Conservation (phyloP, 192 early-diverging fungal species). For the Linnemannia zychae region DNA sequence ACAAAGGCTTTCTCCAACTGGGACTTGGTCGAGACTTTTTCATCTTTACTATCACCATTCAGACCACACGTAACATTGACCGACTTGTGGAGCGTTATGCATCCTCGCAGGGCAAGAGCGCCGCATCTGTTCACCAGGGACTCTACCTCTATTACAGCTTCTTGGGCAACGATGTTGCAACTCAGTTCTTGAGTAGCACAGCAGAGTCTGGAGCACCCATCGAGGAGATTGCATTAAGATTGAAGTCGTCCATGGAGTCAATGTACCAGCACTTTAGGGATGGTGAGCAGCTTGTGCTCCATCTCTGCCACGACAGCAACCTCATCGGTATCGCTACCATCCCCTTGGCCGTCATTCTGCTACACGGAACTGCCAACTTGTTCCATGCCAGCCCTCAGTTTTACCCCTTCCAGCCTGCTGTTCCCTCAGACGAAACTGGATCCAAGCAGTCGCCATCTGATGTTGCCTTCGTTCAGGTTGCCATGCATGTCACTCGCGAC, state of each 20-base stretch:
- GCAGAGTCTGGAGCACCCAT: slow-evolving; percentile 31
- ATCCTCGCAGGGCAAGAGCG: slow-evolving; percentile 7
- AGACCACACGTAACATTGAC: slow-evolving; percentile 35
- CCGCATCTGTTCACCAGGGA: slow-evolving; percentile 26
- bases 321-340: slow-evolving; percentile 59
- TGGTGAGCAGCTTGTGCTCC: slow-evolving; percentile 51
- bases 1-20: slow-evolving; percentile 51
- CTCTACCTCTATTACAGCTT: slow-evolving; percentile 55
- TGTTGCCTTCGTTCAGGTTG: slow-evolving; percentile 36
- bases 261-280: slow-evolving; percentile 56
- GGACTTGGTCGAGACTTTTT: slow-evolving; percentile 49
- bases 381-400: slow-evolving; percentile 53
- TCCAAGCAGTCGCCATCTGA: slow-evolving; percentile 22
- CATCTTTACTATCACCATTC: slow-evolving; percentile 56
- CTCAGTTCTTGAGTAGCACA: slow-evolving; percentile 33
- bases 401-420: slow-evolving; percentile 36
- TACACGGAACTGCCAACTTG: slow-evolving; percentile 52
- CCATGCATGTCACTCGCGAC: slow-evolving; percentile 55
- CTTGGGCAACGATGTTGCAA: slow-evolving; percentile 48
- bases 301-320: slow-evolving; percentile 57
- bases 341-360: slow-evolving; percentile 53
- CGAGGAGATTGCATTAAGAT: slow-evolving; percentile 49
- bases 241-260: slow-evolving; percentile 56
- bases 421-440: slow-evolving; percentile 14
- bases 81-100: slow-evolving; percentile 37